Evolutionary conservation across 495 filamentous ascomycete species (phyloP).

Genomic region (Penicillium parvum): DNA sequence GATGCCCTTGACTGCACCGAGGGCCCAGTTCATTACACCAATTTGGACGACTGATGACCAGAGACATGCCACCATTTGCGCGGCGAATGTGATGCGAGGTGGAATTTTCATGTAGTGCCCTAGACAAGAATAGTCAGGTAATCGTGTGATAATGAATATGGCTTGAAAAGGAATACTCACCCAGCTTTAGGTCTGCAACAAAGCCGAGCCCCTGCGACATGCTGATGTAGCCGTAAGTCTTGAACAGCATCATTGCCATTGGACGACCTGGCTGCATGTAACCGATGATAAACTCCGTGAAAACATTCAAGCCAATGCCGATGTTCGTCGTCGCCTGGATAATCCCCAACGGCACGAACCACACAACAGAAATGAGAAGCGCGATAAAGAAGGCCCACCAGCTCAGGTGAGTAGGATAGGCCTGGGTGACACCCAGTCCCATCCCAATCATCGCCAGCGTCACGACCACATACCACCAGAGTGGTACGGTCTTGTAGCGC

Average conservation of each 20-base stretch:
- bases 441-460: slow-evolving; percentile 48
- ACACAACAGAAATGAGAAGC: slow-evolving; percentile 45
- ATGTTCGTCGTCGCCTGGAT: slow-evolving; percentile 54
- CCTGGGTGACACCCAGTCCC: slow-evolving; percentile 47
- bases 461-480: slow-evolving; percentile 59
- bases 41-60: slow-evolving; percentile 59
- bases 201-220: slow-evolving; percentile 54
- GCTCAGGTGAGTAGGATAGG: slow-evolving; percentile 47
- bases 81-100: slow-evolving; percentile 53
- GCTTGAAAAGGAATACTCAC: too few relatives aligned
- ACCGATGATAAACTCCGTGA: slow-evolving; percentile 61
- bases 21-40: slow-evolving; percentile 56
- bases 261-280: slow-evolving; percentile 59
- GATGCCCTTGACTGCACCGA: slow-evolving; percentile 50
- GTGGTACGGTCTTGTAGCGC: slow-evolving; percentile 53
- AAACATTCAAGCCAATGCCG: slow-evolving; percentile 50
- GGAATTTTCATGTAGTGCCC: slow-evolving; percentile 68
- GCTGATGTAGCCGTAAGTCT: slow-evolving; percentile 56
- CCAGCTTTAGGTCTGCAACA: slow-evolving; percentile 48
- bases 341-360: slow-evolving; percentile 52
- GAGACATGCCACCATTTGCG: slow-evolving; percentile 51
- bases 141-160: not conserved
- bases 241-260: slow-evolving; percentile 64
- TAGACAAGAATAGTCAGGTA: not conserved
- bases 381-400: slow-evolving; percentile 54